A percentile compares a stretch with the other conserved stretches of the same genome.
phyloP scores from a whole-genome alignment of 768 basidiomycete species.

The Tulasnella sp. region DNA sequence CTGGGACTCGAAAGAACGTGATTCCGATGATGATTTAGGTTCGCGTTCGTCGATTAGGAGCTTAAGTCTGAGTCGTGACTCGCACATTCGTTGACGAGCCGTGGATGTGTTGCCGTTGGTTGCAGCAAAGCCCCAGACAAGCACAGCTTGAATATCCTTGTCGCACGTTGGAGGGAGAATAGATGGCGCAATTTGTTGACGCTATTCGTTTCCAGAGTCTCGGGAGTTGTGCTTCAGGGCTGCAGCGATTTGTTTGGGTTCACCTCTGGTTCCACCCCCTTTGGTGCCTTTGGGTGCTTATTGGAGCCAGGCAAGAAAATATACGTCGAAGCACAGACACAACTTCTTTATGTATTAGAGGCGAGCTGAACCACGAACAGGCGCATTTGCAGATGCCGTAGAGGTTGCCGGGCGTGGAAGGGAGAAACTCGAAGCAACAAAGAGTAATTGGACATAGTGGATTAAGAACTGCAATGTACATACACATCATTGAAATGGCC shows the following conservation, averaged over 20 bases:
- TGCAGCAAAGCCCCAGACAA: too few relatives aligned
- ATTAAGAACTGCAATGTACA: conserved; percentile 3
- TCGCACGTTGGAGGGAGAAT: background rate
- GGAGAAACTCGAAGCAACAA: too few relatives aligned
- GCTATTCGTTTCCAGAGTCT: too few relatives aligned
- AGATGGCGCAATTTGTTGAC: background rate
- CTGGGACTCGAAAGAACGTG: background rate
- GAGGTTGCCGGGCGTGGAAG: too few relatives aligned
- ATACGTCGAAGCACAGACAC: too few relatives aligned
- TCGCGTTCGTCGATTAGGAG: background rate
- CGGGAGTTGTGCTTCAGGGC: too few relatives aligned
- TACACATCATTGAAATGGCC: conserved; percentile 12
- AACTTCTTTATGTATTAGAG: too few relatives aligned
- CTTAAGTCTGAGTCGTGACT: background rate
- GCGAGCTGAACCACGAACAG: too few relatives aligned
- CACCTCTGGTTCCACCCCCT: too few relatives aligned
- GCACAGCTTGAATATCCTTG: background rate
- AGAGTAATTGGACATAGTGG: background rate
- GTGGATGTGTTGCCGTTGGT: background rate
- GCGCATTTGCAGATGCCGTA: background rate
- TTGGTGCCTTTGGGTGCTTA: too few relatives aligned
- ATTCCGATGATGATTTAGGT: background rate
- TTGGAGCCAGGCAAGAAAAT: too few relatives aligned
- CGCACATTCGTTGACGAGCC: background rate
- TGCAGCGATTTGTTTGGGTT: too few relatives aligned